A percentile compares a stretch with the other conserved stretches of the same genome.
phyloP scores from a whole-genome alignment of 192 early-diverging fungal species.

The Kickxella alabastrina region DNA sequence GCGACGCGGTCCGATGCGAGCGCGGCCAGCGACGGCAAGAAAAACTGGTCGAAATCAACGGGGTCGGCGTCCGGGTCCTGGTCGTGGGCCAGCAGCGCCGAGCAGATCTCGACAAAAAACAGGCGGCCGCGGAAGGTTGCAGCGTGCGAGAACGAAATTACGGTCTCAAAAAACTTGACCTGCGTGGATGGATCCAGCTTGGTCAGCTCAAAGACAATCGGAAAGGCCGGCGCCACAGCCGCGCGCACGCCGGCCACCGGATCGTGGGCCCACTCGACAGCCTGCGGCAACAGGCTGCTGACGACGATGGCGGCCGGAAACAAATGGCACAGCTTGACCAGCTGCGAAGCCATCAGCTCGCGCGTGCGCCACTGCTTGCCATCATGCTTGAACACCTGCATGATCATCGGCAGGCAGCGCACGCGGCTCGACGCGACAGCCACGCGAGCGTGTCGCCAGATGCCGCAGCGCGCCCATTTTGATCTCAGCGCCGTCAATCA shows the following conservation, averaged over 20 bases:
- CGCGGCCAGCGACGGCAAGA: slow-evolving; percentile 58
- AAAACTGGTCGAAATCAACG: slow-evolving; percentile 64
- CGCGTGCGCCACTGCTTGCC: slow-evolving; percentile 70
- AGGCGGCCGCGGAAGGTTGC: slow-evolving; percentile 48
- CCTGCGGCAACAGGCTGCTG: slow-evolving; percentile 62
- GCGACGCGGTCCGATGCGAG: slow-evolving; percentile 61
- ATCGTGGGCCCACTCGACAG: slow-evolving; percentile 55
- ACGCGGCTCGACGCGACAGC: slow-evolving; percentile 57
- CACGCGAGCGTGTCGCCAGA: slow-evolving; percentile 61
- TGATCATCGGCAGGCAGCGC: slow-evolving; percentile 61
- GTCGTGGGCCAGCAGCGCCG: slow-evolving; percentile 58
- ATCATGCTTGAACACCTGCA: slow-evolving; percentile 65
- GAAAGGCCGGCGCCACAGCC: slow-evolving; percentile 43
- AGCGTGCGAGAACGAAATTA: slow-evolving; percentile 51
- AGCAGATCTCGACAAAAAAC: slow-evolving; percentile 67
- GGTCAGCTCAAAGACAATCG: slow-evolving; percentile 47
- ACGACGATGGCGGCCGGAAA: slow-evolving; percentile 60
- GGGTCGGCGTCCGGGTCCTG: slow-evolving; percentile 55
- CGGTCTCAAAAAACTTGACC: slow-evolving; percentile 45
- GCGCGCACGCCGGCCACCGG: slow-evolving; percentile 57
- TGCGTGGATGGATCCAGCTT: slow-evolving; percentile 36
- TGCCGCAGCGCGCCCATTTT: slow-evolving; percentile 67
- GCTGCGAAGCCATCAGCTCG: slow-evolving; percentile 64
- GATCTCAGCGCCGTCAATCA: slow-evolving; percentile 55
- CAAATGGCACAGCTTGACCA: slow-evolving; percentile 59